Evolutionary conservation across 2,329 filamentous ascomycete species (phyloP), one percentile per base, ranked within the genome.

Genomic region (Aspergillus pseudonomiae): DNA sequence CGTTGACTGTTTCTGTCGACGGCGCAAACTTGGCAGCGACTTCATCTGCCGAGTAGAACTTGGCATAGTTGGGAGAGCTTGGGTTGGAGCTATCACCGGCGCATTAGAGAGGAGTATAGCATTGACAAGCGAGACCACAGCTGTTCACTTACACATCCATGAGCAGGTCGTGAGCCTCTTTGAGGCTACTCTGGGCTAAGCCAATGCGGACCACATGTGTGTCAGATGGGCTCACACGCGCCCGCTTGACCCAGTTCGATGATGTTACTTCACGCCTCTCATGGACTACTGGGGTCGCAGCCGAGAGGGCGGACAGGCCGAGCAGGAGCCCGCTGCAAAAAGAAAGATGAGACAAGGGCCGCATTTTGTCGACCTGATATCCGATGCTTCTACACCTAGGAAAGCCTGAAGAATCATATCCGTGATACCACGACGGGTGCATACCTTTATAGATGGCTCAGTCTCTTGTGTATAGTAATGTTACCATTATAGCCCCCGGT

Each of bases 21-120:
- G 78, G 78, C 1, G 77, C 74, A 61, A 79, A 79, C 19, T 78
- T 61, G 21, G 77, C 72, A 58, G 74, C 68, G 30, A 79, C 68
- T 58, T 79, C 72, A 10, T 76, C 65, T 11, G 67, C 57, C 21
- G 71, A 70, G 64, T 75, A 70, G 48, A 77, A 72, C 26, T 75
- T 71, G 26, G 77, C 75, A 63, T 79, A 79, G 39, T 70, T 74
- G 24, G 70, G 62, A 2, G 79, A 81, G 3, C 65, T 63, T 6
- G 77, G 79, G 62, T 80, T 67, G 0, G 79, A 76, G 34, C 75
- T 62, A 12, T 10, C 21, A 4, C 1, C 28, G 19, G n/a, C 21
- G 24, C 5, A 26, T 36, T 3, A 34, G 16, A 6, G 16, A 7
- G 0, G 3, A 19, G 1, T 14, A 21, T 5, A 11, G 1, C 4